Base-by-base conservation (phyloP, 176 grass and related monocot genomes). In the Lolium rigidum region DNA sequence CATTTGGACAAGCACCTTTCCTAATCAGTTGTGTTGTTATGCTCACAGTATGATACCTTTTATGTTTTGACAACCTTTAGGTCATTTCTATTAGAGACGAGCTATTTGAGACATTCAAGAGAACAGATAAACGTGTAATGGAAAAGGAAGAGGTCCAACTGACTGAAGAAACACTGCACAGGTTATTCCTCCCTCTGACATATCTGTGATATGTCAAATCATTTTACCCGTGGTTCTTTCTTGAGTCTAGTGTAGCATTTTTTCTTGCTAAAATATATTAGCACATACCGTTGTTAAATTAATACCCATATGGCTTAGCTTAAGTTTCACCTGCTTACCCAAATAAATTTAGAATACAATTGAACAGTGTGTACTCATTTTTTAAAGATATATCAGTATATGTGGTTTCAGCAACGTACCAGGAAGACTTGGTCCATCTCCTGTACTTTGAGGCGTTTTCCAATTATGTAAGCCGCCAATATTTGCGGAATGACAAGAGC, bases 61-160 rank as follows among this genome's bases (percentile, higher is more conserved):
- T 87, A 28, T 76, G 7, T 84, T 84, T 83, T 87, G 76, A 60
- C 37, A 68, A 79, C 84, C 50, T 75, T 84, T 92, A 98, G 96
- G 86, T 98, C 57, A 81, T 95, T 85, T 89, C 96, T 22, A 98
- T 98, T 62, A 94, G 93, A 88, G 92, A 95, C 79, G 96, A 98
- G 63, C 91, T 98, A 85, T 98, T 95, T 9, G 92, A 98, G 86
- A 98, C 92, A 77, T 98, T 98, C 90, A 95, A 92, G 78, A 86
- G 84, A 75, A 94, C 93, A 86, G 88, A 95, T 87, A 95, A 94
- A 89, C 90, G 88, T 63, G 90, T 95, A 57, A 98, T 92, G 93
- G 93, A 95, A 87, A 47, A 55, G 38, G 88, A 95, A 91, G 94
- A 97, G 90, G 88, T 95, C 63, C 88, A 91, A 81, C 84, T 98